Evolutionary conservation across 768 basidiomycete species (phyloP).

Genomic region (Collybia sordida): DNA sequence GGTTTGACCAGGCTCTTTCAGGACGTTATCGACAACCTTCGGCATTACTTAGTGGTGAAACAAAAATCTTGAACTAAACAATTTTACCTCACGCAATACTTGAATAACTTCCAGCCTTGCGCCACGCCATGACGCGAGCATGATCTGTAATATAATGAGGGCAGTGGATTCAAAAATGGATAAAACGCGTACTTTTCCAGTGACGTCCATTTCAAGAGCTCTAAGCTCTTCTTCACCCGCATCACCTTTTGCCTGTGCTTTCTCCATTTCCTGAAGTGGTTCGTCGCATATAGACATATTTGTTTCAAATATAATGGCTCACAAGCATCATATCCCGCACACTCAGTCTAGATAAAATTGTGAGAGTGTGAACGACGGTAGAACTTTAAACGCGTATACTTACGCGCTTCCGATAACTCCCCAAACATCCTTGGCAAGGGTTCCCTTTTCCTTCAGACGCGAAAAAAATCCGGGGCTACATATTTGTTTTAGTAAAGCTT

Average conservation of each 20-base stretch:
- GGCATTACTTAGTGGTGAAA: constrained; percentile 1
- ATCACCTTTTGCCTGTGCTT: constrained; percentile 86
- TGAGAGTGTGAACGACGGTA: constrained; percentile 4
- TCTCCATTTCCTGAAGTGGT: constrained; percentile 73
- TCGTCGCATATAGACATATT: background rate
- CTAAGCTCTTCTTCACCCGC: constrained; percentile 81
- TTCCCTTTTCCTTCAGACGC: constrained; percentile 90
- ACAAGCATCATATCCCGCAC: constrained; percentile 77
- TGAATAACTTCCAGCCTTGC: constrained; percentile 93
- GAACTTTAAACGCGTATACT: constrained; percentile 30
- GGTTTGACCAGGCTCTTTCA: constrained; percentile 74
- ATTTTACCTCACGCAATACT: constrained; percentile 67
- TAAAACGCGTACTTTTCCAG: constrained; percentile 67
- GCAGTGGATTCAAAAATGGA: background rate
- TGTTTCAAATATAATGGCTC: constrained; percentile 7
- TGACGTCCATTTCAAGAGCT: constrained; percentile 89
- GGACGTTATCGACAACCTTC: constrained; percentile 81
- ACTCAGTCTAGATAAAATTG: constrained; percentile 45
- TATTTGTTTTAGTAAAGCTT: background rate
- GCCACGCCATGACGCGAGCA: constrained; percentile 97
- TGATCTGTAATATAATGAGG: constrained; percentile 51
- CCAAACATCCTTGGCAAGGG: constrained; percentile 94
- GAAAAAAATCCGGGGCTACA: constrained; percentile 87
- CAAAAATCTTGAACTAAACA: background rate
- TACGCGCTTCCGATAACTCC: constrained; percentile 95